Evolutionary conservation across 768 basidiomycete species (phyloP), one percentile per base, ranked within the genome.

Genomic region (Lactarius hatsudake): DNA sequence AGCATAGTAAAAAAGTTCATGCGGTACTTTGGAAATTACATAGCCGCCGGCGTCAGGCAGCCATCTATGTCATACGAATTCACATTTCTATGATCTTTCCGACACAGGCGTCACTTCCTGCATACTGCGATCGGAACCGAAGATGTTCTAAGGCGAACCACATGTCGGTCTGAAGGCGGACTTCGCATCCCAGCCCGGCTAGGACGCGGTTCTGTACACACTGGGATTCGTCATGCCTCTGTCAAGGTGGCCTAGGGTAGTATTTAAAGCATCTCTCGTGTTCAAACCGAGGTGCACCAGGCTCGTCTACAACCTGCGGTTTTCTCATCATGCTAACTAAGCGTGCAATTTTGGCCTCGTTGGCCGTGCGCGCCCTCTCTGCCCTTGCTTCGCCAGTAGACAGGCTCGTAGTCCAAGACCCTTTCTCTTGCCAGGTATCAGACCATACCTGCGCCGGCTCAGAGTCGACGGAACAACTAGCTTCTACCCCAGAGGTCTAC

Each of bases 401-500:
- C 2, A 23, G 23, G 1, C 43, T 68, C 28, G 20, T 30, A 0
- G 45, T 64, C 18, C 67, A 68, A 12, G 59, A 61, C 42, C n/a
- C 58, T 2, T 17, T 4, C 42, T 18, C 20, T 56, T 26, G 20
- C 2, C 10, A 34, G 51, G n/a, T 34, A 15, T 38, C 51, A 5
- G 57, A 54, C 38, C 5, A 42, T 28, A 18, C 26, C 23, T 63
- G 61, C 45, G 13, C 4, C 40, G 6, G 36, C 36, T 8, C 36
- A 18, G 55, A 62, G n/a, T 43, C 55, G 9, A n/a, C 28, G 26
- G n/a, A 18, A 10, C 9, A 40, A 6, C n/a, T 15, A 36, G 5
- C 51, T 3, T 9, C 34, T 5, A 7, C 1, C 36, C 67, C 71
- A 36, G 64, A 63, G 36, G 75, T 78, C 26, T 61, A 32, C 23